Percentiles rank a stretch among this genome's conserved stretches.
Evolutionary conservation across 768 basidiomycete genomes (phyloP).

Genomic region (Podaxis pistillaris): DNA sequence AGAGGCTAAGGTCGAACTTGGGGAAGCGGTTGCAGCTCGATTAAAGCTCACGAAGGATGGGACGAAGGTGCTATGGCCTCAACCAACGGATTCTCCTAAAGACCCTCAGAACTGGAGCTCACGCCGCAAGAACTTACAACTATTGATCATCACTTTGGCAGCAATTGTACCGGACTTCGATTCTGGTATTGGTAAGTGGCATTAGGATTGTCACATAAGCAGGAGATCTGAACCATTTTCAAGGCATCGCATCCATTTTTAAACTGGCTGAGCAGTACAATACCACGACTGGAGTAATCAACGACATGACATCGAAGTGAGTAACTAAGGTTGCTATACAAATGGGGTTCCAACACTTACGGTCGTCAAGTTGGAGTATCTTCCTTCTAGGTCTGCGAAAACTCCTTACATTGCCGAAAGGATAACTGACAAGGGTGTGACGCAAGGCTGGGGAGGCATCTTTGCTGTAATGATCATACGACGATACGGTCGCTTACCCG

Average conservation of each 20-base stretch:
- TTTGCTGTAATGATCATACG: slow-evolving; percentile 65
- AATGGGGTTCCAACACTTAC: slow-evolving; percentile 9
- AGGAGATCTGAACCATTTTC: not conserved
- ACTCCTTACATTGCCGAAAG: not conserved
- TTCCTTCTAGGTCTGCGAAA: slow-evolving; percentile 48
- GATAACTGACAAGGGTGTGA: not conserved
- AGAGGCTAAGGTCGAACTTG: slow-evolving; percentile 63
- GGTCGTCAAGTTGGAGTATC: slow-evolving; percentile 56
- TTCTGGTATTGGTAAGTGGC: slow-evolving; percentile 53
- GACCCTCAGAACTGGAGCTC: slow-evolving; percentile 69
- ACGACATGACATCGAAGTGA: slow-evolving; percentile 59
- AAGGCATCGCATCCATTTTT: slow-evolving; percentile 35
- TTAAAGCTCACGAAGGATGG: slow-evolving; percentile 61
- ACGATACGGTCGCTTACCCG: slow-evolving; percentile 60
- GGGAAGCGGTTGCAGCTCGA: slow-evolving; percentile 48
- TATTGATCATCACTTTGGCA: slow-evolving; percentile 61
- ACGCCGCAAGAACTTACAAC: slow-evolving; percentile 50
- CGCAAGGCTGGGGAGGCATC: slow-evolving; percentile 56
- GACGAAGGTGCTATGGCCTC: slow-evolving; percentile 65
- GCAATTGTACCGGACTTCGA: slow-evolving; percentile 69
- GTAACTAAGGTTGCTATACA: slow-evolving; percentile 14
- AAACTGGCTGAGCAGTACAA: slow-evolving; percentile 53
- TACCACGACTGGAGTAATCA: slow-evolving; percentile 56
- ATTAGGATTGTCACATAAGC: not conserved
- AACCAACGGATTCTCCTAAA: slow-evolving; percentile 58